Evolutionary conservation across 306 rosid species (phyloP), one percentile per base, ranked within the genome.

Genomic region (Quercus parvula): DNA sequence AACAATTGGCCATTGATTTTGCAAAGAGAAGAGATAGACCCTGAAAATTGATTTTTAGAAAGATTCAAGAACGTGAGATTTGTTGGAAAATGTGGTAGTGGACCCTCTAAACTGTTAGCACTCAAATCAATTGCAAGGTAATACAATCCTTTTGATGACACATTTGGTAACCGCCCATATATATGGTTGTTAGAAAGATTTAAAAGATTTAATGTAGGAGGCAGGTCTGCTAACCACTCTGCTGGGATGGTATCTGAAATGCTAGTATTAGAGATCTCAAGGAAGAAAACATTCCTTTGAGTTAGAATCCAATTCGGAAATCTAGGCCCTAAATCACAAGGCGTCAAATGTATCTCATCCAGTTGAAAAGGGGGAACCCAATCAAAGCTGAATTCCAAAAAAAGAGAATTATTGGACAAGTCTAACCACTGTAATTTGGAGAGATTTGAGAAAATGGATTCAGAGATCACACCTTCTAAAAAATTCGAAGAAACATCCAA

Each of bases 121-220:
- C 71, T 74, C 76, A 82, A 75, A 77, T 79, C 46, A 66, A 82
- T 79, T 74, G 62, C 1, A 2, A 22, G 66, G 28, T 2, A 1
- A 9, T 6, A 0, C 1, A 44, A 11, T 7, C 51, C 64, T 68
- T 2, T 67, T 9, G 1, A 2, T 8, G 51, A 77, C 35, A 11
- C 49, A 46, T 83, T 24, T 2, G 75, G 81, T 62, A 83, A 69
- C 20, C 30, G 6, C 1, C 86, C 86, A 41, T n/a, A 22, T 24
- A 86, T 57, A 12, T 31, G 69, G 35, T 83, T 86, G 5, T 1
- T n/a, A 4, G 85, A 83, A 75, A 86, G 85, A 63, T 77, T 62
- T 59, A 86, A 14, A 19, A 25, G 1, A 0, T 0, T 11, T 11
- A 46, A 46, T 46, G 15, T 10, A 2, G 52, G 15, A 46, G 52